Percentiles rank a stretch among this genome's conserved stretches.
phyloP scores from a whole-genome alignment of 2,329 filamentous ascomycete genomes.

The Nemania sp. region DNA sequence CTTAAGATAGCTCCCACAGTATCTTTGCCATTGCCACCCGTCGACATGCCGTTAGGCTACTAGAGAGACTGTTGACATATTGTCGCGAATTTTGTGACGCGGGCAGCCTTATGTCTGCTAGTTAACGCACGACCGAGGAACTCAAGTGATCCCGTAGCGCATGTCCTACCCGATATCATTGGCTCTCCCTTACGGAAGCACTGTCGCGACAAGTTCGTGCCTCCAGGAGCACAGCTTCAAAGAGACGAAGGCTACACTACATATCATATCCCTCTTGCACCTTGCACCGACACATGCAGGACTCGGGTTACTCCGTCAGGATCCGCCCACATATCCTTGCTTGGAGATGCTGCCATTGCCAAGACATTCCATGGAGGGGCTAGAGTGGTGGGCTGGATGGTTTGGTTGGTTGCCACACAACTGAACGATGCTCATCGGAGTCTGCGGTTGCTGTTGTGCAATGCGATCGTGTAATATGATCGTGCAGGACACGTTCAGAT shows the following conservation, averaged over 20 bases:
- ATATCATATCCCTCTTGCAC: neutral
- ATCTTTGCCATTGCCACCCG: conserved; percentile 53
- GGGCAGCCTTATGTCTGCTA: neutral
- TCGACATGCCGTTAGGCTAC: conserved; percentile 51
- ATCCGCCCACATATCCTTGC: conserved; percentile 6
- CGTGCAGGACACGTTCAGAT: conserved; percentile 18
- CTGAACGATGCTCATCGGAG: neutral
- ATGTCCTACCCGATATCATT: conserved; percentile 56
- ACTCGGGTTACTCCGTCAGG: neutral
- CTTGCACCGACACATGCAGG: neutral
- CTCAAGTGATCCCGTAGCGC: conserved; percentile 49
- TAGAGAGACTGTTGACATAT: conserved; percentile 53
- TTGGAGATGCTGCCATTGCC: conserved; percentile 18
- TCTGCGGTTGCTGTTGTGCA: conserved; percentile 14
- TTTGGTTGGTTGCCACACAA: conserved; percentile 8
- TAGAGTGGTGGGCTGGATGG: conserved; percentile 9
- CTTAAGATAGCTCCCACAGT: conserved; percentile 9
- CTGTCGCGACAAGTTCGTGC: conserved; percentile 11
- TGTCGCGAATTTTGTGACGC: conserved; percentile 39
- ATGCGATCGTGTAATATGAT: conserved; percentile 26
- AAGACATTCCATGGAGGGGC: conserved; percentile 15
- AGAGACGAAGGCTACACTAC: neutral
- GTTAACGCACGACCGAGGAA: conserved; percentile 29
- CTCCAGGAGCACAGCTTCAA: conserved; percentile 11
- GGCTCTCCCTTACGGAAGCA: conserved; percentile 56